Conservation (phyloP, 768 basidiomycete species). For the Pleurotus djamor region DNA sequence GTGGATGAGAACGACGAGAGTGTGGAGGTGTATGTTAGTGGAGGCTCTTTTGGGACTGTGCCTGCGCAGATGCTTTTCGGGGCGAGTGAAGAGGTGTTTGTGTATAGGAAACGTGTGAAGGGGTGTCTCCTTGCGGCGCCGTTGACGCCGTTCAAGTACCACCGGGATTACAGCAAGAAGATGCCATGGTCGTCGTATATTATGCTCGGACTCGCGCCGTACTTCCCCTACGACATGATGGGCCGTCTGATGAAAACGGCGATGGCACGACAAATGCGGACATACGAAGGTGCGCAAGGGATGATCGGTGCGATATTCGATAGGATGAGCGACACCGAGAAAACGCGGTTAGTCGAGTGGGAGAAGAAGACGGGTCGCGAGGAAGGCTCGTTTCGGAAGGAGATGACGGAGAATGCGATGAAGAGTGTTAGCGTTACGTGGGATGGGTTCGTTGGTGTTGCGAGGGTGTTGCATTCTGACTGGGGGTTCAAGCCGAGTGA, state of each 20-base stretch:
- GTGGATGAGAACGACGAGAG: constrained; percentile 27
- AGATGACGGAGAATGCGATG: constrained; percentile 31
- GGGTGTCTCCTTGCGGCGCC: constrained; percentile 38
- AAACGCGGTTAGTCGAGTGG: constrained; percentile 34
- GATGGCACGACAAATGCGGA: constrained; percentile 27
- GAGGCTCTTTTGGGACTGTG: constrained; percentile 47
- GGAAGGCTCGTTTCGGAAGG: constrained; percentile 35
- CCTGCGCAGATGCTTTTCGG: constrained; percentile 51
- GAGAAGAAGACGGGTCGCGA: constrained; percentile 27
- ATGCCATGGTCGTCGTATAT: constrained; percentile 41
- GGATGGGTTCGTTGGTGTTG: constrained; percentile 38
- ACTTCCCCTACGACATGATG: constrained; percentile 30
- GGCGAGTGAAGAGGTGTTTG: constrained; percentile 41
- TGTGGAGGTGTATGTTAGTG: constrained; percentile 34
- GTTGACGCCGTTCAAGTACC: constrained; percentile 33
- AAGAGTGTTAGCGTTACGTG: constrained; percentile 40
- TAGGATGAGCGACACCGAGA: constrained; percentile 28
- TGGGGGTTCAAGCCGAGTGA: constrained; percentile 39
- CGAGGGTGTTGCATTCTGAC: constrained; percentile 33
- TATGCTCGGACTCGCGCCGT: constrained; percentile 26
- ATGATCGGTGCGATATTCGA: constrained; percentile 34
- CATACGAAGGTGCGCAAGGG: constrained; percentile 32
- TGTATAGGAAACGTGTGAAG: constrained; percentile 37
- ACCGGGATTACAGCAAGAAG: constrained; percentile 33
- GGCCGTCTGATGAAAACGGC: constrained; percentile 19